Conservation (phyloP, 495 filamentous ascomycete species). For the Penicillium lagena region DNA sequence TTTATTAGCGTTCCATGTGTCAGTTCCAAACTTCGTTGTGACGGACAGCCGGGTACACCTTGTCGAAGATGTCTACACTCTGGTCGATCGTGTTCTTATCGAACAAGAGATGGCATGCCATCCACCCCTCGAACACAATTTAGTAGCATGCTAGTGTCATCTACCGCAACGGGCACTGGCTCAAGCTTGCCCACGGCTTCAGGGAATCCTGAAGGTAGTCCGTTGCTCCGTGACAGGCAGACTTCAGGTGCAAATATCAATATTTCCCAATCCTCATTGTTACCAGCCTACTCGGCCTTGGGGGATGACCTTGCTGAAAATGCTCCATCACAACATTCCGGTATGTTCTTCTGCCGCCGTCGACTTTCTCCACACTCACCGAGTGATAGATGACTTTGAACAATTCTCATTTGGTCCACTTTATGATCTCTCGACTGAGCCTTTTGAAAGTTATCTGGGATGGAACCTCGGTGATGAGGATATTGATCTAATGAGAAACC, state of each 20-base stretch:
- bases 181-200: not conserved
- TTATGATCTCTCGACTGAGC: slow-evolving; percentile 1
- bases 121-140: not conserved
- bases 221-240: not conserved
- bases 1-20: slow-evolving; percentile 1
- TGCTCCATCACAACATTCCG: not conserved
- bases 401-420: not conserved
- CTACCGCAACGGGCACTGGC: not conserved
- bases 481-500: not conserved
- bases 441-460: slow-evolving; percentile 1
- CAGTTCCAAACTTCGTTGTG: slow-evolving; percentile 1
- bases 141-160: not conserved
- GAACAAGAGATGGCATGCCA: not conserved
- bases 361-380: not conserved
- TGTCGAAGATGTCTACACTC: not conserved
- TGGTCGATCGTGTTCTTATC: slow-evolving; percentile 2
- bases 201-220: not conserved
- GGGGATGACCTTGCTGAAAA: not conserved
- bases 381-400: slow-evolving; percentile 1
- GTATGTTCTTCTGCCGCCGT: not conserved
- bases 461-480: slow-evolving; percentile 1
- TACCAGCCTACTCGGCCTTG: not conserved
- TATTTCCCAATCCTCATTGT: not conserved
- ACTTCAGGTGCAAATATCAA: not conserved
- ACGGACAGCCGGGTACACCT: slow-evolving; percentile 1